Conservation (phyloP, 2,329 filamentous ascomycete genomes). For the Gnomoniopsis smithogilvyi region DNA sequence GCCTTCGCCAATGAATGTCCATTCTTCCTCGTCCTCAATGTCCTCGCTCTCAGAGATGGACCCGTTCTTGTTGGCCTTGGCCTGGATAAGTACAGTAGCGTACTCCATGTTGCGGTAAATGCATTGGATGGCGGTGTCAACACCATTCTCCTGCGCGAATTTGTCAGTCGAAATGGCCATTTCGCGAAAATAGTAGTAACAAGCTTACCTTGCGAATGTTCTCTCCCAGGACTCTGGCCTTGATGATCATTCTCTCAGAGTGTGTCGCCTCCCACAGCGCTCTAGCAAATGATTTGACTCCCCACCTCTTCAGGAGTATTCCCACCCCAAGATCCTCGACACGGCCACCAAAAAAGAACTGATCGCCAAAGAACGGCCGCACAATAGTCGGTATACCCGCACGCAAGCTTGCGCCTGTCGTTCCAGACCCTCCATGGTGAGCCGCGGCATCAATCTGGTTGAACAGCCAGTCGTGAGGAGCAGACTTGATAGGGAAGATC, state of each 20-base stretch:
- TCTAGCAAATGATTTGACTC: conserved; percentile 77
- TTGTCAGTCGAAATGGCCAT: conserved; percentile 21
- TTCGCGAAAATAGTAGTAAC: not conserved
- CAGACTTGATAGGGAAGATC: conserved; percentile 84
- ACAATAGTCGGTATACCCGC: conserved; percentile 93
- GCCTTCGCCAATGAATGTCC: conserved; percentile 77
- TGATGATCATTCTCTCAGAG: conserved; percentile 85
- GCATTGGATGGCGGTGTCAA: conserved; percentile 84
- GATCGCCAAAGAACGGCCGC: conserved; percentile 95
- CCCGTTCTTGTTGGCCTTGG: conserved; percentile 51
- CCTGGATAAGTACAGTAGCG: conserved; percentile 77
- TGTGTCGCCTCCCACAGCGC: conserved; percentile 91
- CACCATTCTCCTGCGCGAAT: conserved; percentile 71
- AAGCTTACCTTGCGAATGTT: conserved; percentile 76
- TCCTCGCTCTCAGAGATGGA: conserved; percentile 34
- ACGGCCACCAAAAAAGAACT: conserved; percentile 89
- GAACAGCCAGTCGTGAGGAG: conserved; percentile 97
- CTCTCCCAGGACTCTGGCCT: conserved; percentile 77
- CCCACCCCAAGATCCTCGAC: conserved; percentile 94
- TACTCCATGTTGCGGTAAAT: conserved; percentile 96
- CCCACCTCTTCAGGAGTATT: conserved; percentile 83
- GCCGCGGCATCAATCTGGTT: conserved; percentile 88
- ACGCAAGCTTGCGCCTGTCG: conserved; percentile 86
- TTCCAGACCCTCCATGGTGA: conserved; percentile 92
- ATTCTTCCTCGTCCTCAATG: conserved; percentile 68